Conservation (phyloP, 305 asterid genomes). For the Fraxinus sp. region DNA sequence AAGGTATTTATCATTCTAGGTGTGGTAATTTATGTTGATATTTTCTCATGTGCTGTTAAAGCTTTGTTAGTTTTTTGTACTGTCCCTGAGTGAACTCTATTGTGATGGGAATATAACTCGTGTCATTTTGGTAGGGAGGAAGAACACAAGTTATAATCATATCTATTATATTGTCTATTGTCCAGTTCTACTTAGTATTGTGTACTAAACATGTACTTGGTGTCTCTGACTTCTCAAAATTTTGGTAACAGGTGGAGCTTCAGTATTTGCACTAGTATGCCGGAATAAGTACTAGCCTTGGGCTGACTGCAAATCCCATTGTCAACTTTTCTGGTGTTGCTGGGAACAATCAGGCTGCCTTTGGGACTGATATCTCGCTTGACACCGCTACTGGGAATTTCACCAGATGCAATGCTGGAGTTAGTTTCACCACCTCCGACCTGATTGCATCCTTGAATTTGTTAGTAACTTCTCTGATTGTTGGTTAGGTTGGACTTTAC, state of each 20-base stretch:
- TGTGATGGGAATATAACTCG: neutral
- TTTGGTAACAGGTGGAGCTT: conserved; percentile 55
- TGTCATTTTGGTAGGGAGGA: neutral
- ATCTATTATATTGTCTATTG: neutral
- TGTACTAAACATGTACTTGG: neutral
- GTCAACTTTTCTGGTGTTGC: conserved; percentile 88
- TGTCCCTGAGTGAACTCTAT: neutral
- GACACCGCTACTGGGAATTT: conserved; percentile 84
- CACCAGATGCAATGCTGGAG: conserved; percentile 68
- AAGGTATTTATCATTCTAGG: conserved; percentile 46
- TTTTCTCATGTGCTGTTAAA: neutral
- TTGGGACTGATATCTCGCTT: conserved; percentile 85
- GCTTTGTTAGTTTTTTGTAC: neutral
- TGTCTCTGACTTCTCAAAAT: neutral
- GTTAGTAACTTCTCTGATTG: conserved; percentile 47
- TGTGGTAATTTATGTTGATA: neutral
- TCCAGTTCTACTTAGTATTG: neutral
- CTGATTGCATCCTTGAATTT: conserved; percentile 71
- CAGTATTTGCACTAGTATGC: conserved; percentile 71
- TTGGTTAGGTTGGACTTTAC: neutral
- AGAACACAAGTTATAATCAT: neutral
- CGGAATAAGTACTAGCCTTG: conserved; percentile 73
- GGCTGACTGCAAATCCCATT: conserved; percentile 63
- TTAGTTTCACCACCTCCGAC: conserved; percentile 69
- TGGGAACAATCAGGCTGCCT: conserved; percentile 55